phyloP scores from a whole-genome alignment of 139 green algal genomes.

The Desmodesmus armatus region DNA sequence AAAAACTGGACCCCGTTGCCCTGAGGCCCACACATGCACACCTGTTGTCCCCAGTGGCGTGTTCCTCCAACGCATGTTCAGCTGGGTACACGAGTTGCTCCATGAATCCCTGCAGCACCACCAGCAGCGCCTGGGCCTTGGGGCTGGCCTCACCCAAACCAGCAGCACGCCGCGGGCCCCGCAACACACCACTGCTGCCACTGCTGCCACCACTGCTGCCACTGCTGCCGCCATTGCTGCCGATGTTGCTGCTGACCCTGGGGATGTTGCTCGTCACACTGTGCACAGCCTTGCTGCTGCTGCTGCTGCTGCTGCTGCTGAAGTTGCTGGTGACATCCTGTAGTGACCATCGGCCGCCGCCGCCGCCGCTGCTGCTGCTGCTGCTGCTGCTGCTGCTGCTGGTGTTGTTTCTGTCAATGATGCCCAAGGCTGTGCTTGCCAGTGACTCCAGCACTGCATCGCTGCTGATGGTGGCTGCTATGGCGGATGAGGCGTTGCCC shows the following conservation, averaged over 20 bases:
- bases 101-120: slow-evolving; percentile 83
- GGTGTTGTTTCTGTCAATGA: slow-evolving; percentile 53
- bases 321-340: not conserved
- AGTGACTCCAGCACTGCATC: slow-evolving; percentile 74
- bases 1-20: too few species aligned
- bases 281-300: not conserved
- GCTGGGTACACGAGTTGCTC: slow-evolving; percentile 78
- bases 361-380: slow-evolving; percentile 29
- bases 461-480: slow-evolving; percentile 69
- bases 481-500: slow-evolving; percentile 89
- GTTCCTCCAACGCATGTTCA: slow-evolving; percentile 69
- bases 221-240: not conserved
- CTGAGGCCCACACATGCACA: not conserved
- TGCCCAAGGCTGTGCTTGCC: slow-evolving; percentile 65
- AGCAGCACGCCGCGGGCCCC: slow-evolving; percentile 13
- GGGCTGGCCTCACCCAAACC: slow-evolving; percentile 37
- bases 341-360: slow-evolving; percentile 8
- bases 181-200: not conserved
- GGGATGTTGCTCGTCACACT: not conserved
- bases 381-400: slow-evolving; percentile 3
- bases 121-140: slow-evolving; percentile 57
- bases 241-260: slow-evolving; percentile 12
- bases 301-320: slow-evolving; percentile 13
- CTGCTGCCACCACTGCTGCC: not conserved
- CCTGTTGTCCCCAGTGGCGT: slow-evolving; percentile 42